Percentiles rank a stretch among this genome's conserved stretches.
Conservation (phyloP, 2,329 filamentous ascomycete species). For the Blumeria hordei region DNA sequence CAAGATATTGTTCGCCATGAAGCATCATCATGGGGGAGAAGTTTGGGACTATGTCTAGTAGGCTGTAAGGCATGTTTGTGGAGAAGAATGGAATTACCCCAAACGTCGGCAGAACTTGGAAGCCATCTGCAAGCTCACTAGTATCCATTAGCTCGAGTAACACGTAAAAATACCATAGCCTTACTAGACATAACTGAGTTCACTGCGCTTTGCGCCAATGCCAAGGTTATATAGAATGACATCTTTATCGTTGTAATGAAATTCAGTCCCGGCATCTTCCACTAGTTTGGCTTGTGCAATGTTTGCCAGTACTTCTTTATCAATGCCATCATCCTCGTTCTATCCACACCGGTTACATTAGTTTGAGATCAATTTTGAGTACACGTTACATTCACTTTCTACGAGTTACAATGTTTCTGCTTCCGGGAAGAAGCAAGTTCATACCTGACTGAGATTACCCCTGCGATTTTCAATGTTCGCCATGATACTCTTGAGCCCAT, state of each 20-base stretch:
- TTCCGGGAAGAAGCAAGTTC: conserved; percentile 8
- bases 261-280: conserved; percentile 49
- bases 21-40: conserved; percentile 98
- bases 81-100: conserved; percentile 75
- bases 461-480: conserved; percentile 66
- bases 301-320: conserved; percentile 43
- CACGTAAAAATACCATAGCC: conserved; percentile 80
- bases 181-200: conserved; percentile 78
- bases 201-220: conserved; percentile 70
- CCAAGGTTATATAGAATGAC: conserved; percentile 90
- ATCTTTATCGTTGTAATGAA: conserved; percentile 66
- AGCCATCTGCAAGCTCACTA: no score
- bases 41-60: conserved; percentile 72
- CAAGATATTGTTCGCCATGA: conserved; percentile 95
- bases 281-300: conserved; percentile 56
- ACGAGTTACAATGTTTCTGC: no score
- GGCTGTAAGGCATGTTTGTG: conserved; percentile 53
- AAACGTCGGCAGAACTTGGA: conserved; percentile 20
- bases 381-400: no score
- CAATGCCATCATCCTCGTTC: conserved; percentile 16
- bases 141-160: conserved; percentile 48
- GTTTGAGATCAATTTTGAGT: conserved; percentile 8
- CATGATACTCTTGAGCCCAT: conserved; percentile 54
- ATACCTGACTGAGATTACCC: conserved; percentile 21
- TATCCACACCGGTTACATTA: conserved; percentile 11